Conservation (phyloP, 2,329 filamentous ascomycete species). For the Ophidiomyces ophidiicola region DNA sequence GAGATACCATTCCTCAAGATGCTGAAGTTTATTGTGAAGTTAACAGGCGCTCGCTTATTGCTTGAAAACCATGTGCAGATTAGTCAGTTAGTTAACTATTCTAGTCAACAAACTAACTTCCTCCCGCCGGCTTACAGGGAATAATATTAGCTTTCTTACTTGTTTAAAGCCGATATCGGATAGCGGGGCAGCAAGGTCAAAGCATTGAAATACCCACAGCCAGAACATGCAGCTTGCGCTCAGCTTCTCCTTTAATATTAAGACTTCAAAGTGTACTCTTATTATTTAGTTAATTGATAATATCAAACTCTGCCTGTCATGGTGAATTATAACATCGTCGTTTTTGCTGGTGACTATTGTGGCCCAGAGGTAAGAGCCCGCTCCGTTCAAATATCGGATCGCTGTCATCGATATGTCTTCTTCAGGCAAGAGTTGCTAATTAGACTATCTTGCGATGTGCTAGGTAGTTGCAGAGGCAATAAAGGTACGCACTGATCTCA, state of each 20-base stretch:
- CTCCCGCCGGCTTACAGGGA: no score
- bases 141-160: background rate
- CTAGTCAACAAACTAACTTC: no score
- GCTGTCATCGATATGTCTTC: background rate
- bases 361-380: slow-evolving; percentile 45
- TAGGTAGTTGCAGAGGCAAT: slow-evolving; percentile 73
- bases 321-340: slow-evolving; percentile 56
- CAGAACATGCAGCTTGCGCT: background rate
- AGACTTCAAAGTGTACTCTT: background rate
- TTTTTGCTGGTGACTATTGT: slow-evolving; percentile 73
- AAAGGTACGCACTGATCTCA: slow-evolving; percentile 62
- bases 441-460: background rate
- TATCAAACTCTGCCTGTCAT: slow-evolving; percentile 6
- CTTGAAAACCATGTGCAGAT: no score
- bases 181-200: slow-evolving; percentile 1
- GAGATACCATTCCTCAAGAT: no score
- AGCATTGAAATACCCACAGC: background rate
- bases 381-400: background rate
- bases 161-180: slow-evolving; percentile 8
- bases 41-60: no score
- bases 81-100: no score
- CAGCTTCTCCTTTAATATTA: background rate
- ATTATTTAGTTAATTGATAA: background rate
- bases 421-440: background rate
- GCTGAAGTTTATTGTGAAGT: no score